Evolutionary conservation across 2,329 filamentous ascomycete species (phyloP), one percentile per base, ranked within the genome.

Genomic region (Didymella pinodella): DNA sequence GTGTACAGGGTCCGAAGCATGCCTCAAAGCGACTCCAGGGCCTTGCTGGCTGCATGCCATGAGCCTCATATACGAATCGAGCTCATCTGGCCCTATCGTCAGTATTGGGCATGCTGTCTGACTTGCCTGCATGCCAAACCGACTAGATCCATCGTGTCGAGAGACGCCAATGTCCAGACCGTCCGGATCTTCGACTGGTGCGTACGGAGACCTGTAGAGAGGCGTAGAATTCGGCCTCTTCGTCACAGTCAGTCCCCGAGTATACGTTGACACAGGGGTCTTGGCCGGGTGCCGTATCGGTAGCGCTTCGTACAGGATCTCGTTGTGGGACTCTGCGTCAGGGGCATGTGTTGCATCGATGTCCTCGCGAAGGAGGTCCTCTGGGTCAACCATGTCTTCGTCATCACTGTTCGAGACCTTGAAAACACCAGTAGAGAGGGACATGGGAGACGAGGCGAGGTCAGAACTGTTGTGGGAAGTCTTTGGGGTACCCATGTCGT

Each of bases 381-480:
- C 36, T 29, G 31, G 28, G 2, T 7, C 44, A 8, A 12, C 20
- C n/a, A 14, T 20, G 6, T 46, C 49, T 14, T 54, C 55, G 8
- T 58, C 49, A 16, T 49, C 55, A n/a, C 55, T 53, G 36, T 53
- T 49, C 16, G 55, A 58, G 14, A 41, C 31, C 7, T 53, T 46
- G 31, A n/a, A 1, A 8, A 31, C 31, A 12, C 8, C 7, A 12
- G n/a, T 16, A 4, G 32, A 49, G 7, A 10, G 2, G 53, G 14
- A 6, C 18, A 14, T n/a, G 29, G 31, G 25, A 38, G 52, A 44
- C 4, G 41, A n/a, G 22, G n/a, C n/a, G 7, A 8, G n/a, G 7
- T 10, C 14, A 20, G 7, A 1, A 18, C 28, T 10, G 14, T 14
- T 11, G 7, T 43, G 7, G 4, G 10, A 6, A 5, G 2, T 43